Conservation (phyloP, 1,139 yeast species). For the Blastobotrys malaysiensis region DNA sequence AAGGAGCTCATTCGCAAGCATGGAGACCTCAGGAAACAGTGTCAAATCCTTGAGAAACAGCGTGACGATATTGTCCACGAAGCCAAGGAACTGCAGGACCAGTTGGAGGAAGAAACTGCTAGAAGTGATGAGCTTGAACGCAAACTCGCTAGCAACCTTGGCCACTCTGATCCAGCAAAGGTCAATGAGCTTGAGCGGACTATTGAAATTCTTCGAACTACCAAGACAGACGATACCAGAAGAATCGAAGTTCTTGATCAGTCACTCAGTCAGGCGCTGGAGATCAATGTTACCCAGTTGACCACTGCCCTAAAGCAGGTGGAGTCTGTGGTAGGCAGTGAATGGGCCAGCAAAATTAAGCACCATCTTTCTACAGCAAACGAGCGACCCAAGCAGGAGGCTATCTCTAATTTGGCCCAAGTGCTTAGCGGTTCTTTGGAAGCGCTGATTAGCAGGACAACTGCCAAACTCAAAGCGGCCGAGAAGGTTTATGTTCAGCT, state of each 20-base stretch:
- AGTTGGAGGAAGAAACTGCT: conserved; percentile 10
- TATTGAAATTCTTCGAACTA: conserved; percentile 7
- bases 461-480: not conserved
- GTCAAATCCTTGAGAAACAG: conserved; percentile 3
- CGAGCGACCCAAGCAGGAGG: conserved; percentile 1
- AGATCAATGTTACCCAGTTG: conserved; percentile 6
- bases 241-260: conserved; percentile 8
- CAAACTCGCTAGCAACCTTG: conserved; percentile 3
- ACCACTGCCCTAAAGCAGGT: conserved; percentile 6
- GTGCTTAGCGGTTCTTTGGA: conserved; percentile 1
- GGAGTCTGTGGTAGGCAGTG: conserved; percentile 5
- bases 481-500: conserved; percentile 4
- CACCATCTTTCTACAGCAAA: not conserved
- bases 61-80: conserved; percentile 7
- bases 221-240: conserved; percentile 1
- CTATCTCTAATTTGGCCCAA: conserved; percentile 1
- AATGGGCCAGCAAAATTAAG: conserved; percentile 8
- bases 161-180: not conserved
- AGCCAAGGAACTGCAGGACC: conserved; percentile 10
- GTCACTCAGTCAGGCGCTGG: conserved; percentile 3
- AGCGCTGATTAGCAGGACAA: conserved; percentile 1
- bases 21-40: not conserved
- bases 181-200: conserved; percentile 10
- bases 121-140: conserved; percentile 10
- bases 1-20: conserved; percentile 1